Conservation (phyloP, 2,329 filamentous ascomycete genomes). For the Aureobasidium sp. region DNA sequence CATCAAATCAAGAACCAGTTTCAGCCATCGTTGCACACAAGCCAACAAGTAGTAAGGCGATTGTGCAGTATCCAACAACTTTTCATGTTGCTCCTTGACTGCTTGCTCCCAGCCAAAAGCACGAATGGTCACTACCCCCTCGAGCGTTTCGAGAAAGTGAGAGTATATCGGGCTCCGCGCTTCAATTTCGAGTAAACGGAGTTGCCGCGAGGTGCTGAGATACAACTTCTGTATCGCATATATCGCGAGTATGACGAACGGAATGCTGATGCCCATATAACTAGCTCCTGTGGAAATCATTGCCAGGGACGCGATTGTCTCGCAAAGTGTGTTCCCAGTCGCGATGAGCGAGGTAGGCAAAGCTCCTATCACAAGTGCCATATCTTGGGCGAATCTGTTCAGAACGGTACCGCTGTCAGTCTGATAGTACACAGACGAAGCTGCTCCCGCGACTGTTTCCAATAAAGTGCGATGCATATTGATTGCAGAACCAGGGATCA, state of each 20-base stretch:
- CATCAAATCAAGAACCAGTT: slow-evolving; percentile 33
- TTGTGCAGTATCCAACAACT: slow-evolving; percentile 34
- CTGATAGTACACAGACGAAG: slow-evolving; percentile 32
- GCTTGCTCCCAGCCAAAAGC: slow-evolving; percentile 41
- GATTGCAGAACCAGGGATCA: slow-evolving; percentile 13
- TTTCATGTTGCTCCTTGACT: slow-evolving; percentile 36
- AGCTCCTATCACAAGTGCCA: slow-evolving; percentile 28
- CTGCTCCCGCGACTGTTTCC: slow-evolving; percentile 16
- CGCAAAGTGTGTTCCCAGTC: slow-evolving; percentile 29
- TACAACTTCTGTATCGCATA: slow-evolving; percentile 27
- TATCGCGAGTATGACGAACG: slow-evolving; percentile 25
- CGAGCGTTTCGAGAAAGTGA: slow-evolving; percentile 44
- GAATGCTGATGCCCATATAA: slow-evolving; percentile 34
- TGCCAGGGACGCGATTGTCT: background rate
- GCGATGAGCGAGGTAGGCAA: slow-evolving; percentile 20
- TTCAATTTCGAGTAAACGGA: slow-evolving; percentile 47
- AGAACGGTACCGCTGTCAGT: slow-evolving; percentile 35
- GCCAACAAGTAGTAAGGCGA: slow-evolving; percentile 38
- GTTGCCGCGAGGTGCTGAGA: slow-evolving; percentile 40
- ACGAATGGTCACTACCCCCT: slow-evolving; percentile 43
- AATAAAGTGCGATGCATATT: slow-evolving; percentile 27
- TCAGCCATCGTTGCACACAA: slow-evolving; percentile 39
- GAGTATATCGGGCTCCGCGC: slow-evolving; percentile 42
- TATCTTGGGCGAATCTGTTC: slow-evolving; percentile 22
- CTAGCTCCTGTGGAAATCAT: slow-evolving; percentile 23